Evolutionary conservation across 148 eudicot species (phyloP).

Genomic region (Vaccinium macrocarpon): DNA sequence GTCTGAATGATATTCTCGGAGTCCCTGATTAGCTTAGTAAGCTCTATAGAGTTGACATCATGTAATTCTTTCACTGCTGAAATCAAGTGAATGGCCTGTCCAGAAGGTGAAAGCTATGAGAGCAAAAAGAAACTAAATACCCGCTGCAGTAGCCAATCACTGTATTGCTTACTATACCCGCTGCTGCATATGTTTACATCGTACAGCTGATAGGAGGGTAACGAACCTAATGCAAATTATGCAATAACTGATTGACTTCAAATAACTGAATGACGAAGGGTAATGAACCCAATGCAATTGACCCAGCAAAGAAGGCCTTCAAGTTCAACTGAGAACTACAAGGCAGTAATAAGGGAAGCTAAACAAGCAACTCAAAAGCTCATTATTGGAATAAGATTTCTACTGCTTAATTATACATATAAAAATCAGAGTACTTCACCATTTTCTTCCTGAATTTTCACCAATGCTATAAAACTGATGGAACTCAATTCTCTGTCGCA

Average conservation of each 20-base stretch:
- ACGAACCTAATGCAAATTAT: no score
- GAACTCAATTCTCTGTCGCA: not conserved
- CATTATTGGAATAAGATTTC: not conserved
- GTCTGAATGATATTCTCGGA: conserved; percentile 42
- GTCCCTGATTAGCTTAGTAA: conserved; percentile 65
- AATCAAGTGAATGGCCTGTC: conserved; percentile 66
- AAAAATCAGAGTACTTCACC: not conserved
- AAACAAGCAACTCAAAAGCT: not conserved
- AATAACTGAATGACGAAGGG: not conserved
- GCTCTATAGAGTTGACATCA: conserved; percentile 50
- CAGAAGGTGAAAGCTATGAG: conserved; percentile 1
- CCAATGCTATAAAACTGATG: not conserved
- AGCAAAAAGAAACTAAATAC: not conserved
- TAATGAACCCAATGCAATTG: not conserved
- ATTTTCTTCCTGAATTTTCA: not conserved
- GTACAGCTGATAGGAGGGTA: no score
- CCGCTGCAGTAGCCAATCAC: no score
- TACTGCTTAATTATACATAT: not conserved
- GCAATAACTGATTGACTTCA: not conserved
- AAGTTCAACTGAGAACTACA: not conserved
- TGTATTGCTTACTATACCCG: no score
- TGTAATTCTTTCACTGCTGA: conserved; percentile 71
- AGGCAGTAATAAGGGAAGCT: not conserved
- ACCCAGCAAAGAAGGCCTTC: not conserved
- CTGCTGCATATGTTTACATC: no score